These are phyloP conservation scores for Picea glauca DNA, from an alignment of 75 land plant genomes.

Conservation along the genomic window DNA sequence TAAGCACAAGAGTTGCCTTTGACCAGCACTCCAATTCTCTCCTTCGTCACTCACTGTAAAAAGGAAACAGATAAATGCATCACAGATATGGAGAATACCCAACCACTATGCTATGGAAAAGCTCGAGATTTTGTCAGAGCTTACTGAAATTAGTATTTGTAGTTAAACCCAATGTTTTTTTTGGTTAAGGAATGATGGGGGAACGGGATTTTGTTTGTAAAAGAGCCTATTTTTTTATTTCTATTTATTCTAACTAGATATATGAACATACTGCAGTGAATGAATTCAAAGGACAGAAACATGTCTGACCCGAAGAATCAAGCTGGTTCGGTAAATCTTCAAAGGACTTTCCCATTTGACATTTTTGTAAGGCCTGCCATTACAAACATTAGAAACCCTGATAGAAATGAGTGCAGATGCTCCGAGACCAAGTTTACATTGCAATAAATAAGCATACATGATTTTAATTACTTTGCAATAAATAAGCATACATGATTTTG, in stretches of 20 bases:
- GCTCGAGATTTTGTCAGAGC: neutral
- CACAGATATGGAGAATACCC: neutral
- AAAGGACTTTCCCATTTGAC: conserved; percentile 58
- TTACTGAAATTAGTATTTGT: neutral
- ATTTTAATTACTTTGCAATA: neutral
- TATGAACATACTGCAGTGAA: neutral
- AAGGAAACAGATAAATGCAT: neutral
- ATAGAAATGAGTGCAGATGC: too few relatives aligned
- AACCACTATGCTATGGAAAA: neutral
- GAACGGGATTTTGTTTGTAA: neutral
- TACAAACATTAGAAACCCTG: too few relatives aligned
- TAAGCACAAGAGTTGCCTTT: conserved; percentile 92
- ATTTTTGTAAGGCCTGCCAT: conserved; percentile 71
- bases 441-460: neutral
- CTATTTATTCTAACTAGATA: neutral
- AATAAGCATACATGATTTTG: neutral
- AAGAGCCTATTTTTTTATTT: neutral
- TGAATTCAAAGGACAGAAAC: neutral
- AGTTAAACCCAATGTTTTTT: neutral
- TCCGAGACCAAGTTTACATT: neutral
- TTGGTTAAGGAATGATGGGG: neutral
- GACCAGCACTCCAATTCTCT: conserved; percentile 94
- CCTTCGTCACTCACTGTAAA: conserved; percentile 80
- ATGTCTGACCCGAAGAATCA: conserved; percentile 64
- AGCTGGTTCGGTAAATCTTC: conserved; percentile 52